Base-by-base conservation (phyloP, 2,329 filamentous ascomycete genomes). In the Cladosporium sp. region DNA sequence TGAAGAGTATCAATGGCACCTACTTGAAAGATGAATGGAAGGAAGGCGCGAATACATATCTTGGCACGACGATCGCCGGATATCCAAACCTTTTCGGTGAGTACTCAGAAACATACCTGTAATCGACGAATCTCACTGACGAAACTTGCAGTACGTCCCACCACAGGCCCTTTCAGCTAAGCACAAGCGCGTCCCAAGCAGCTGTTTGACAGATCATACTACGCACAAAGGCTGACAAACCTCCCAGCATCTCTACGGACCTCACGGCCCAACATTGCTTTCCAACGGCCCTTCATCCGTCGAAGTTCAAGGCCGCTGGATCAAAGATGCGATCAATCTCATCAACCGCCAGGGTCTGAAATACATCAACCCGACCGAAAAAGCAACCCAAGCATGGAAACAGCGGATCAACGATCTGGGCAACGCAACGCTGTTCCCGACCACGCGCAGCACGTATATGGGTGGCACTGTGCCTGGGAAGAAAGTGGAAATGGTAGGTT, bases 181-280 rank as follows among this genome's bases (percentile, higher is more conserved):
- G n/a, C n/a, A 5, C 22, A 27, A 27, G 5, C 9, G 22, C 22
- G 22, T 9, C 9, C 9, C 22, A 27, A 27, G 22, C 22, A 27
- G 22, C 22, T 9, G 5, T 5, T 9, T 4, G 9, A 5, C 22
- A 38, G 7, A 11, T 13, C 15, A 38, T 18, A 38, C 16, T 69
- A 69, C 62, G 22, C 9, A 27, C 22, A 27, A 27, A 5, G 22
- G 9, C 22, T 27, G 22, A 27, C 72, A 0, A 73, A 74, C 50
- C 55, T 75, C 48, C 67, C 73, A 50, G 64, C 59, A 57, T 50
- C 38, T 71, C 7, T 72, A 72, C 55, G 70, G 71, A 2, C 67
- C 70, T 4, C 71, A 73, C 51, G 70, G 67, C 1, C 71, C 70
- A 5, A 72, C 71, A 0, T 66, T 69, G 1, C 69, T 72, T 48